These are phyloP conservation scores for Cephaloascus albidus DNA, from an alignment of 805 yeast species.

Conservation along the genomic window DNA sequence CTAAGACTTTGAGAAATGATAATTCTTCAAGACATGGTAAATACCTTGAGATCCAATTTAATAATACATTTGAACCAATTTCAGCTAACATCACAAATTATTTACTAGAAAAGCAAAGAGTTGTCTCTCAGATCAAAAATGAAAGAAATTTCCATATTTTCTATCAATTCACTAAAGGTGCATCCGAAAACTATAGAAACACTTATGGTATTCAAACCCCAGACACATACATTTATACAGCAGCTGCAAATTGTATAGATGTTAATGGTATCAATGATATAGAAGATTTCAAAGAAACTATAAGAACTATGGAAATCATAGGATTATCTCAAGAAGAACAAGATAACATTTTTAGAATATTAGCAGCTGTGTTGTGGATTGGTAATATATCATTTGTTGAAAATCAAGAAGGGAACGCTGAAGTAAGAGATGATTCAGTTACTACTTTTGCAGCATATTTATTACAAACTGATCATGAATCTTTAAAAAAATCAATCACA, in stretches of 20 bases:
- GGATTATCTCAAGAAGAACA: slow-evolving; percentile 80
- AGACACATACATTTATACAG: slow-evolving; percentile 84
- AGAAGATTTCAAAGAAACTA: slow-evolving; percentile 70
- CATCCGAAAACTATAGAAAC: slow-evolving; percentile 76
- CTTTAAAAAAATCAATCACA: slow-evolving; percentile 56
- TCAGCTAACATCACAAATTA: slow-evolving; percentile 96
- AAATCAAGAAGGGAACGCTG: slow-evolving; percentile 80
- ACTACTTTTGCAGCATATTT: slow-evolving; percentile 91
- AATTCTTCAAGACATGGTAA: slow-evolving; percentile 91
- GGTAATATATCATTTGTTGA: slow-evolving; percentile 86
- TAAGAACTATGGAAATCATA: slow-evolving; percentile 80
- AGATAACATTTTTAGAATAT: slow-evolving; percentile 78
- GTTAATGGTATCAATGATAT: slow-evolving; percentile 84
- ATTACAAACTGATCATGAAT: slow-evolving; percentile 65
- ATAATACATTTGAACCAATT: slow-evolving; percentile 74
- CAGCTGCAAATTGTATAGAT: slow-evolving; percentile 73
- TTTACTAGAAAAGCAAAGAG: slow-evolving; percentile 88
- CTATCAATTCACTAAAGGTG: slow-evolving; percentile 90
- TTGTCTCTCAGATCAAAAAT: slow-evolving; percentile 85
- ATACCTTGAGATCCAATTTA: slow-evolving; percentile 85
- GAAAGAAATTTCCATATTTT: slow-evolving; percentile 97
- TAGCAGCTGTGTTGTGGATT: slow-evolving; percentile 86
- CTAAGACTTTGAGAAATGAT: slow-evolving; percentile 82
- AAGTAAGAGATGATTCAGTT: slow-evolving; percentile 78
- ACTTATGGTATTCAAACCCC: slow-evolving; percentile 88